Percentiles rank a stretch among this genome's conserved stretches.
Evolutionary conservation across 257 asterid species (phyloP).

Genomic region (Ballota nigra): DNA sequence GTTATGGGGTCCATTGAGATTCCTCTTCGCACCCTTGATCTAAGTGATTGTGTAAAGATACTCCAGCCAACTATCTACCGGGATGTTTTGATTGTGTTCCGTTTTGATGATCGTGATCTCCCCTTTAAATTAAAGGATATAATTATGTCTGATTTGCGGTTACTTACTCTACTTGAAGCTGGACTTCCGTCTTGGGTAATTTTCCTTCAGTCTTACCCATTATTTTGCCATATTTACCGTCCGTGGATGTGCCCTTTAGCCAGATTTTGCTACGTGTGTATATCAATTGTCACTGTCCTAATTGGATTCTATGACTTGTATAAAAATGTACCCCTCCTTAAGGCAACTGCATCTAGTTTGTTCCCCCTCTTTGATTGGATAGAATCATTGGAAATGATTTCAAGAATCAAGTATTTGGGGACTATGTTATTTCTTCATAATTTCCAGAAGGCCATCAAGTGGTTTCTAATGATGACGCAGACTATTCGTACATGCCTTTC

Average conservation of each 20-base stretch:
- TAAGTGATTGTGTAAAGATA: slow-evolving; percentile 45
- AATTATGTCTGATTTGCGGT: slow-evolving; percentile 66
- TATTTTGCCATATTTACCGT: slow-evolving; percentile 82
- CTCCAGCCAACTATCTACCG: slow-evolving; percentile 57
- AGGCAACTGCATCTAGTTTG: slow-evolving; percentile 80
- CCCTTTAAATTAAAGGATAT: slow-evolving; percentile 75
- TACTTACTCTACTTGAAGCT: slow-evolving; percentile 85
- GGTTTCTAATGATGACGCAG: slow-evolving; percentile 69
- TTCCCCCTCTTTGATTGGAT: slow-evolving; percentile 96
- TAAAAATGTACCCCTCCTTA: slow-evolving; percentile 91
- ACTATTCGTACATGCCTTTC: slow-evolving; percentile 58
- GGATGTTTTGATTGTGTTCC: slow-evolving; percentile 74
- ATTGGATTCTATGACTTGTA: slow-evolving; percentile 93
- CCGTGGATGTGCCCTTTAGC: slow-evolving; percentile 99
- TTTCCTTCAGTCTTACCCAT: slow-evolving; percentile 96
- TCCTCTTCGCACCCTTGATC: slow-evolving; percentile 35
- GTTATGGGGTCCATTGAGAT: slow-evolving; percentile 48
- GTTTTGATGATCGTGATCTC: slow-evolving; percentile 71
- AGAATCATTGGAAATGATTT: slow-evolving; percentile 91
- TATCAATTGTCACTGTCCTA: slow-evolving; percentile 84
- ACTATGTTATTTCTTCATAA: slow-evolving; percentile 97
- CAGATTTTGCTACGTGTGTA: slow-evolving; percentile 65
- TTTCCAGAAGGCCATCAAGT: slow-evolving; percentile 83
- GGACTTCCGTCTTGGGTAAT: slow-evolving; percentile 99
- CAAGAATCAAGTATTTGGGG: slow-evolving; percentile 88